Conservation (phyloP, 306 rosid genomes). For the Amphicarpaea edgeworthii region DNA sequence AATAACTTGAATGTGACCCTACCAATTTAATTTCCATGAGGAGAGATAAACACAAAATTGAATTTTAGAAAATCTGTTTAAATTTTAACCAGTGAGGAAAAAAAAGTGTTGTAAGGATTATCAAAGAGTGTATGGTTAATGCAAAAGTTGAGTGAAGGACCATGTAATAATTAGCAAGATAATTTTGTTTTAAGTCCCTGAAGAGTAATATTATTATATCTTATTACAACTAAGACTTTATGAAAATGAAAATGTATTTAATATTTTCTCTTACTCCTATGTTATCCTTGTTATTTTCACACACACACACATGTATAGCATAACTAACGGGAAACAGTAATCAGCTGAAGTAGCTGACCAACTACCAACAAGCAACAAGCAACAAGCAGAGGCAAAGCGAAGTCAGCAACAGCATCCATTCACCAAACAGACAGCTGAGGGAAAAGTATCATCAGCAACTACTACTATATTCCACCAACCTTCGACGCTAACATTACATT, state of each 20-base stretch:
- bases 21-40: too few relatives aligned
- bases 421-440: slow-evolving; percentile 45
- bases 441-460: slow-evolving; percentile 46
- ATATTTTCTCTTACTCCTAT: too few relatives aligned
- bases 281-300: too few relatives aligned
- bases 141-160: not conserved
- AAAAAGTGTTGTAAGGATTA: not conserved
- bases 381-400: slow-evolving; percentile 16
- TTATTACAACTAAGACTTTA: not conserved
- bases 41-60: not conserved
- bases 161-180: not conserved
- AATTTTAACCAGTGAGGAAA: too few relatives aligned
- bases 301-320: not conserved
- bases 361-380: too few relatives aligned
- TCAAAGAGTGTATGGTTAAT: not conserved
- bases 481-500: slow-evolving; percentile 29
- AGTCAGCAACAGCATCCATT: slow-evolving; percentile 35
- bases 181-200: not conserved
- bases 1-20: too few relatives aligned
- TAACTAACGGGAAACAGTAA: slow-evolving; percentile 14
- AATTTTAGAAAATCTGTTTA: too few relatives aligned
- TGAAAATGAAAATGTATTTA: too few relatives aligned
- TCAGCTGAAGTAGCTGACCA: slow-evolving; percentile 33
- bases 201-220: not conserved
- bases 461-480: slow-evolving; percentile 46